Evolutionary conservation across 192 early-diverging fungal species (phyloP), one percentile per base, ranked within the genome.

Genomic region (Diversispora eburnea): DNA sequence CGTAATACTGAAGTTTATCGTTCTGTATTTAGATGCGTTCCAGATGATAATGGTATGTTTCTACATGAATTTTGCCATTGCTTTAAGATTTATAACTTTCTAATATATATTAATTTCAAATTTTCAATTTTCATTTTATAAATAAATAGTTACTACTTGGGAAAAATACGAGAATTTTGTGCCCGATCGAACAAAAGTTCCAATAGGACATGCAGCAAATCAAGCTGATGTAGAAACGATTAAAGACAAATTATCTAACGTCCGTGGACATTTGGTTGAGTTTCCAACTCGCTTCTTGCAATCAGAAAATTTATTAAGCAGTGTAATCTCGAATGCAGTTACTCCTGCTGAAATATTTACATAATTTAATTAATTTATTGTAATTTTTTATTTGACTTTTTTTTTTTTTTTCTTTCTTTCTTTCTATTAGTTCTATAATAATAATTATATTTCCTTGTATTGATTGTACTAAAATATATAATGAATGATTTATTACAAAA

Each of bases 11-110:
- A 74, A 52, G 79, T 88, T 0, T 93, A 89, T 76, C 81, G 93
- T 17, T 87, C 91, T 3, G 84, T 94, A 9, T 96, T 95, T 77
- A 84, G 86, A 8, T 93, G 92, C 79, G 88, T 96, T 17, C 94
- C 94, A 5, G 93, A 95, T 78, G 89, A 95, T 52, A 90, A 91
- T 0, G 84, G 91, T 43, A 81, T 82, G 59, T 78, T 12, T 57
- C 46, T 41, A 3, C n/a, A 33, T 43, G 10, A 25, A 41, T 7
- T 41, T 13, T 43, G 9, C 5, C 3, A 42, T 17, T 66, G 8
- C 13, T 39, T 19, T 10, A 22, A 47, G 20, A 12, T 1, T 4
- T 66, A 8, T 8, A 48, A 15, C 9, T 47, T 71, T 10, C 10
- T 22, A 33, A 33, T 1, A 33, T 58, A 42, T 5, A 58, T 15